phyloP scores from a whole-genome alignment of 768 basidiomycete species.

The Russula sp. region DNA sequence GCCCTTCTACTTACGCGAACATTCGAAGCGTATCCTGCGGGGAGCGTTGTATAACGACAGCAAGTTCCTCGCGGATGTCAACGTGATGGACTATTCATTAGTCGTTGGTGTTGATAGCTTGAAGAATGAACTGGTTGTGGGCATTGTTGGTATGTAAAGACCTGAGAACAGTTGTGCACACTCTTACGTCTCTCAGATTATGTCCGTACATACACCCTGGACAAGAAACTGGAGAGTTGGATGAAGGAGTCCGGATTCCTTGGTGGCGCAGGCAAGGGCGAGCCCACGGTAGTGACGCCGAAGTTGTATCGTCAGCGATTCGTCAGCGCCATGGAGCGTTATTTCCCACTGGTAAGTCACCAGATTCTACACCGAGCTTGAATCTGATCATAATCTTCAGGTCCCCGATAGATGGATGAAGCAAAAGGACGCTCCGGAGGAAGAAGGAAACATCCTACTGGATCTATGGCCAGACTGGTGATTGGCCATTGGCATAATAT shows the following conservation, averaged over 20 bases:
- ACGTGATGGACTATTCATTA: constrained; percentile 97
- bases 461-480: constrained; percentile 40
- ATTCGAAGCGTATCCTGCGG: constrained; percentile 87
- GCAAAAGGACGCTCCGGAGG: constrained; percentile 70
- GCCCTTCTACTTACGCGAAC: constrained; percentile 94
- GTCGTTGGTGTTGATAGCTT: constrained; percentile 91
- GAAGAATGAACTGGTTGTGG: constrained; percentile 88
- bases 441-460: constrained; percentile 45
- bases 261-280: constrained; percentile 75
- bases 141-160: constrained; percentile 80
- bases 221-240: constrained; percentile 98
- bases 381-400: constrained; percentile 35
- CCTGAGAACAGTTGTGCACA: neutral
- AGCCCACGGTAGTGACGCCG: constrained; percentile 95
- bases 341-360: constrained; percentile 69
- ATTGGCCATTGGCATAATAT: neutral
- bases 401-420: constrained; percentile 92
- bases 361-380: neutral
- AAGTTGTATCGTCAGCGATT: constrained; percentile 90
- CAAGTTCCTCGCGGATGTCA: constrained; percentile 88
- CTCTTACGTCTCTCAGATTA: constrained; percentile 55
- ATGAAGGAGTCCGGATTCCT: constrained; percentile 93
- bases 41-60: constrained; percentile 93
- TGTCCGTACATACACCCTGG: constrained; percentile 95
- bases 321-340: constrained; percentile 82